Conservation (phyloP, 2,329 filamentous ascomycete genomes). For the Knufia fluminis region DNA sequence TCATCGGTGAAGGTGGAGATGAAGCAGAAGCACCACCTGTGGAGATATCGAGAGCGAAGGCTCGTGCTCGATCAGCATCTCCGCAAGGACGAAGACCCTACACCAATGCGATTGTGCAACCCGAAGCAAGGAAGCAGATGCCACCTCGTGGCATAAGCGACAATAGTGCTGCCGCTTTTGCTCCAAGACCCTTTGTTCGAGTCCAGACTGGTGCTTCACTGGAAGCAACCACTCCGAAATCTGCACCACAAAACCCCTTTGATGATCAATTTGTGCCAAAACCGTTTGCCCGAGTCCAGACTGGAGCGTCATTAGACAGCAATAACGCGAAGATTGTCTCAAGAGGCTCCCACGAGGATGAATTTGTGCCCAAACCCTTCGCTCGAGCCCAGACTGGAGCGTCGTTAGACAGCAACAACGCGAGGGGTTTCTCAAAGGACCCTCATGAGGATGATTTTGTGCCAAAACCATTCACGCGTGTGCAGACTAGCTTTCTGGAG, state of each 20-base stretch:
- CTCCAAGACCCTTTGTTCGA: slow-evolving; percentile 3
- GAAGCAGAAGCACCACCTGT: slow-evolving; percentile 64
- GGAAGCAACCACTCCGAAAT: not conserved
- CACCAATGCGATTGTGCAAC: slow-evolving; percentile 1
- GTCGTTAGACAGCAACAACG: not conserved
- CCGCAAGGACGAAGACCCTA: slow-evolving; percentile 11
- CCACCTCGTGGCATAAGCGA: slow-evolving; percentile 5
- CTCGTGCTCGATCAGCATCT: slow-evolving; percentile 20
- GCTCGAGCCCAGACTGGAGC: not conserved
- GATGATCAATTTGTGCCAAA: slow-evolving; percentile 3
- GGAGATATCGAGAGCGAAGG: slow-evolving; percentile 50
- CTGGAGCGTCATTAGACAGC: not conserved
- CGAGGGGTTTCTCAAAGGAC: not conserved
- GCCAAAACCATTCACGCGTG: not conserved
- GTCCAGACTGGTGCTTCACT: not conserved
- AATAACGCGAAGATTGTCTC: not conserved
- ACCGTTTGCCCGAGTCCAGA: slow-evolving; percentile 6
- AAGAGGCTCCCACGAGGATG: not conserved
- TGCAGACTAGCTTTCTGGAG: not conserved
- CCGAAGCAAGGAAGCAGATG: slow-evolving; percentile 7
- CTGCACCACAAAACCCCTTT: not conserved
- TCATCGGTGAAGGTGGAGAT: slow-evolving; percentile 88
- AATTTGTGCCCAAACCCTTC: not conserved
- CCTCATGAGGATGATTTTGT: not conserved
- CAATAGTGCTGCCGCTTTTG: slow-evolving; percentile 3